phyloP scores from a whole-genome alignment of 352 stramenopile genomes.

The Pythium grandisporangium region DNA sequence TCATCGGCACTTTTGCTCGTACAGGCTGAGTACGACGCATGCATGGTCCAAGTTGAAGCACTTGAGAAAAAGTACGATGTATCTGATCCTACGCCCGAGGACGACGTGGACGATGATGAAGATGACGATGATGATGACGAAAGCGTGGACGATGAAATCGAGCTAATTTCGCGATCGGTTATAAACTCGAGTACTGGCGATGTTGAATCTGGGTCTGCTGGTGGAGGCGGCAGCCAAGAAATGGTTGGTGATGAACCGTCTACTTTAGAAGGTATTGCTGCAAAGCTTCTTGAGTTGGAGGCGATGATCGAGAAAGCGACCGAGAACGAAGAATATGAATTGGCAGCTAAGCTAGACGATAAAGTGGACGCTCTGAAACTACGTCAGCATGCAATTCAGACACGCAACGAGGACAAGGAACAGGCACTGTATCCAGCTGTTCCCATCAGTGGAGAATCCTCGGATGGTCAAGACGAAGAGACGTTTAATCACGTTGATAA shows the following conservation, averaged over 20 bases:
- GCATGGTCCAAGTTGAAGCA: conserved; percentile 40
- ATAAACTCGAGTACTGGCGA: too few species aligned
- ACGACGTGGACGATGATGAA: conserved; percentile 35
- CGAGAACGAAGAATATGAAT: conserved; percentile 75
- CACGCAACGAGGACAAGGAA: too few species aligned
- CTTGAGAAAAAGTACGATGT: conserved; percentile 72
- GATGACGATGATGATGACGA: conserved; percentile 38
- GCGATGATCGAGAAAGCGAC: conserved; percentile 63
- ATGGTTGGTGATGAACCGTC: conserved; percentile 11
- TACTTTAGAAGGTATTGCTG: conserved; percentile 43
- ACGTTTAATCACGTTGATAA: conserved; percentile 26
- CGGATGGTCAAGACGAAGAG: conserved; percentile 10
- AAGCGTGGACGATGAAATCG: conserved; percentile 29
- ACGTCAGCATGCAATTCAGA: conserved; percentile 33
- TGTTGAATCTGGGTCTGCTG: neutral
- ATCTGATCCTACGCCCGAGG: conserved; percentile 35
- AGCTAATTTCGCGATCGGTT: conserved; percentile 6
- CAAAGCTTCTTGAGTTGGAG: conserved; percentile 55
- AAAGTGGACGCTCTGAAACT: conserved; percentile 55
- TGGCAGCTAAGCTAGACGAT: conserved; percentile 66
- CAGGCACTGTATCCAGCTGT: conserved; percentile 15
- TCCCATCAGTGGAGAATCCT: conserved; percentile 5
- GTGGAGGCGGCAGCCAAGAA: conserved; percentile 6
- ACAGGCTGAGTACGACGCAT: conserved; percentile 69
- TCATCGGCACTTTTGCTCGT: conserved; percentile 60